These are phyloP conservation scores for Cardamine chenopodiifolia DNA, from an alignment of 345 rosid species.

Conservation along the genomic window DNA sequence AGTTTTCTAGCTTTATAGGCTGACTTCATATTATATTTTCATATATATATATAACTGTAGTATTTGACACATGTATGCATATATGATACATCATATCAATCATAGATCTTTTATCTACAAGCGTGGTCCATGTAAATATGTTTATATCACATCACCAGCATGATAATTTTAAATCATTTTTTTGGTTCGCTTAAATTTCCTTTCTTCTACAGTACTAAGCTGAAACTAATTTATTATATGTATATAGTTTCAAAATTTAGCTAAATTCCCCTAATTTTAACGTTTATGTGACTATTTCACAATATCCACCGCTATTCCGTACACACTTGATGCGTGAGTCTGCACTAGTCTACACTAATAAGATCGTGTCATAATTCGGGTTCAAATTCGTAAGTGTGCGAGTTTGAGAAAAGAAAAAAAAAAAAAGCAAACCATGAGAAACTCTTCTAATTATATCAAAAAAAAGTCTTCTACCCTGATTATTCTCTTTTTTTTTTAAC, in stretches of 20 bases:
- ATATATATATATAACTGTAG: slow-evolving; percentile 21
- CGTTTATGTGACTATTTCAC: slow-evolving; percentile 15
- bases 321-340: neutral
- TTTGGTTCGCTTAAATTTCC: slow-evolving; percentile 1
- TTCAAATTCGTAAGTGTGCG: too few species aligned
- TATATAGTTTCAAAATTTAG: neutral
- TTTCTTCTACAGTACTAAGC: slow-evolving; percentile 16
- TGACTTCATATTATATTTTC: slow-evolving; percentile 36
- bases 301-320: neutral
- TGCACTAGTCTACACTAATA: neutral
- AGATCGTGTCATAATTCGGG: neutral
- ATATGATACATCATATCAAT: slow-evolving; percentile 36
- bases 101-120: slow-evolving; percentile 42
- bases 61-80: slow-evolving; percentile 32
- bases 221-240: neutral
- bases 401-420: too few species aligned
- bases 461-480: neutral
- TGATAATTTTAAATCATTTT: slow-evolving; percentile 12
- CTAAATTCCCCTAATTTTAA: neutral
- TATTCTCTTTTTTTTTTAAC: too few species aligned
- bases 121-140: slow-evolving; percentile 44
- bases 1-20: slow-evolving; percentile 29
- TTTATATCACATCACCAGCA: slow-evolving; percentile 42
- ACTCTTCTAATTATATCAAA: too few species aligned
- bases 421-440: too few species aligned